Evolutionary conservation across 202 grass and related monocot species (phyloP), one percentile per base, ranked within the genome.

Genomic region (Alloteropsis angusta): DNA sequence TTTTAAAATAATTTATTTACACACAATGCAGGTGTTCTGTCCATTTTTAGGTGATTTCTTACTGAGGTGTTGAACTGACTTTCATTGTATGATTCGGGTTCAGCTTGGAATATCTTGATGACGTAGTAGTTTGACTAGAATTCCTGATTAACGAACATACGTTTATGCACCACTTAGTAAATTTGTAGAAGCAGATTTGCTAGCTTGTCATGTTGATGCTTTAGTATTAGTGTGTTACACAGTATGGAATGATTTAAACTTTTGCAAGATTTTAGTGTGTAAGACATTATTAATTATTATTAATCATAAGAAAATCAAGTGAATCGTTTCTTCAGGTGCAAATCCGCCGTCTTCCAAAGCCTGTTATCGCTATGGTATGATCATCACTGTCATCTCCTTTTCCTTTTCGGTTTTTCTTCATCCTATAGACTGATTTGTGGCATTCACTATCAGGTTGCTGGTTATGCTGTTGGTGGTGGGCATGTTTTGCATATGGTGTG

Each of bases 401-500:
- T 57, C 5, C 14, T 13, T 36, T 66, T 74, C 16, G n/a, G n/a
- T 2, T 71, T 84, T 86, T 10, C 4, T 32, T 59, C 22, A 53
- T 63, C 14, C 11, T 62, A 35, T 23, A 67, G 42, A 66, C 45
- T 64, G 5, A 60, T 77, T 13, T 49, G 2, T 64, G 9, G 21
- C 17, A 34, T 65, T 68, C 90, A 50, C 56, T 81, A 53, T 55
- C 37, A 97, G 95, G 89, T 97, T 58, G 91, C 89, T 7, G 91
- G 95, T 70, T 97, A 94, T 73, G 95, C 95, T 85, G 74, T 97
- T 58, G 95, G 94, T 26, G 91, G 95, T 32, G 95, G 95, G 18
- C 95, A 94, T 83, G 71, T 98, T 76, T 87, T 98, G 36, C 95
- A 94, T 37, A 98, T 98, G 95, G 92, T 98, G 11, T 98, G 92